Evolutionary conservation across 1,284 basidiomycete genomes (phyloP).

Genomic region (Rhodotorula sp.): DNA sequence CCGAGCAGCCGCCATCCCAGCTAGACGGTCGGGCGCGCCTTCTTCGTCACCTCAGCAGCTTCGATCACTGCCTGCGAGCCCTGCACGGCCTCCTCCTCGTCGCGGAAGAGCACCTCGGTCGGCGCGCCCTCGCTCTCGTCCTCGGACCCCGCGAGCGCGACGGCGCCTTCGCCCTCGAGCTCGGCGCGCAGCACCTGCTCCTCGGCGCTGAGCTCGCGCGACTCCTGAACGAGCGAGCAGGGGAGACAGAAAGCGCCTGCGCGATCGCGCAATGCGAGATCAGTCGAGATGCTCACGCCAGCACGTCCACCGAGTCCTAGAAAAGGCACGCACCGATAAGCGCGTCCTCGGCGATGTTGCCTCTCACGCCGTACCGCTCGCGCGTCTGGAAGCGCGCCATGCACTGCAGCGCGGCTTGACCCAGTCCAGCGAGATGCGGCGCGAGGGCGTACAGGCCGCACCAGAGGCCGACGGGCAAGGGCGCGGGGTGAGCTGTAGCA

Average conservation of each 20-base stretch:
- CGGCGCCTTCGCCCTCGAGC: not conserved
- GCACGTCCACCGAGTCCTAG: not conserved
- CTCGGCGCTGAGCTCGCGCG: slow-evolving; percentile 37
- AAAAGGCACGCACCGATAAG: slow-evolving; percentile 32
- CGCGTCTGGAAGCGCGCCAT: slow-evolving; percentile 33
- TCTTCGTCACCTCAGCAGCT: too few species aligned
- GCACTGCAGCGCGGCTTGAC: slow-evolving; percentile 35
- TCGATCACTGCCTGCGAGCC: not conserved
- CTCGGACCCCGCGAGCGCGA: slow-evolving; percentile 1
- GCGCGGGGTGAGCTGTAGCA: slow-evolving; percentile 16
- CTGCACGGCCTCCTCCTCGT: slow-evolving; percentile 24
- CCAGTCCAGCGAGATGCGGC: slow-evolving; percentile 33
- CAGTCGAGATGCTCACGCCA: too few species aligned
- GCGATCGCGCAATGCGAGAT: too few species aligned
- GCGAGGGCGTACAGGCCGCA: slow-evolving; percentile 36
- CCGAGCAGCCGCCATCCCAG: too few species aligned
- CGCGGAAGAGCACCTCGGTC: slow-evolving; percentile 15
- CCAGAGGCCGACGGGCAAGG: slow-evolving; percentile 24
- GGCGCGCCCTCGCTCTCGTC: not conserved
- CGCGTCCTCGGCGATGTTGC: slow-evolving; percentile 33
- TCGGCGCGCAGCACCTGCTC: slow-evolving; percentile 19
- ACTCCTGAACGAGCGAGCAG: slow-evolving; percentile 39
- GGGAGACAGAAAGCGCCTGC: slow-evolving; percentile 29
- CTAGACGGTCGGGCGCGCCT: too few species aligned
- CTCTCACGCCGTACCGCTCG: slow-evolving; percentile 34